Conservation (phyloP, 768 basidiomycete genomes). For the Suillus subaureus region DNA sequence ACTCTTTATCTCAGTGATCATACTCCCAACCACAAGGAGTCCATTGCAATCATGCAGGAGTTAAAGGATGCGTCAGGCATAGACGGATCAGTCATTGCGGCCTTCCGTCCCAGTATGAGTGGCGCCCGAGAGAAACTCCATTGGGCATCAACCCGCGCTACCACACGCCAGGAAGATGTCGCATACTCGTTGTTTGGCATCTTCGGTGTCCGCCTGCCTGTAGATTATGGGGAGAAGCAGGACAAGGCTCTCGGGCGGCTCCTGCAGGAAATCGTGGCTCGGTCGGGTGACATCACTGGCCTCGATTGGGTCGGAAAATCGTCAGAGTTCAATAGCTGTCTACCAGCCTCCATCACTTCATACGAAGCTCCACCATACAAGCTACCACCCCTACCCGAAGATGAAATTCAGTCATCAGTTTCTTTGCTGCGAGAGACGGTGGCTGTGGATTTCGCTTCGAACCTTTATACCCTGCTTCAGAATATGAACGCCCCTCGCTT, state of each 20-base stretch:
- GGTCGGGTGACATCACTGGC: background rate
- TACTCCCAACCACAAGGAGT: background rate
- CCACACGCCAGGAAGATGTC: background rate
- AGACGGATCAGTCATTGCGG: background rate
- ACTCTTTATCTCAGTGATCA: background rate
- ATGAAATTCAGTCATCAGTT: background rate
- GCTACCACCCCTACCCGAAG: background rate
- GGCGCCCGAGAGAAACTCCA: background rate
- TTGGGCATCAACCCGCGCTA: background rate
- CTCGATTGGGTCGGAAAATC: background rate
- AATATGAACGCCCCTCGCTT: background rate
- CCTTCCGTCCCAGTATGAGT: background rate
- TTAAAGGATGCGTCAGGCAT: background rate
- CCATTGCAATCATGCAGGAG: background rate
- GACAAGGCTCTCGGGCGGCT: background rate
- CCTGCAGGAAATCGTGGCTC: background rate
- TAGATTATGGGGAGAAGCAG: background rate
- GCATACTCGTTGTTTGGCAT: background rate
- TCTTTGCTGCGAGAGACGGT: background rate
- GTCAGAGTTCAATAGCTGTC: background rate
- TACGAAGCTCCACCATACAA: background rate
- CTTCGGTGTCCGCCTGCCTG: background rate
- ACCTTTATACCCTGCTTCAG: background rate
- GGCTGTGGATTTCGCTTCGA: background rate
- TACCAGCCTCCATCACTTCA: background rate